These are phyloP conservation scores for Kurtzmaniella natalensis DNA, from an alignment of 1,139 yeast genomes.

Conservation along the genomic window DNA sequence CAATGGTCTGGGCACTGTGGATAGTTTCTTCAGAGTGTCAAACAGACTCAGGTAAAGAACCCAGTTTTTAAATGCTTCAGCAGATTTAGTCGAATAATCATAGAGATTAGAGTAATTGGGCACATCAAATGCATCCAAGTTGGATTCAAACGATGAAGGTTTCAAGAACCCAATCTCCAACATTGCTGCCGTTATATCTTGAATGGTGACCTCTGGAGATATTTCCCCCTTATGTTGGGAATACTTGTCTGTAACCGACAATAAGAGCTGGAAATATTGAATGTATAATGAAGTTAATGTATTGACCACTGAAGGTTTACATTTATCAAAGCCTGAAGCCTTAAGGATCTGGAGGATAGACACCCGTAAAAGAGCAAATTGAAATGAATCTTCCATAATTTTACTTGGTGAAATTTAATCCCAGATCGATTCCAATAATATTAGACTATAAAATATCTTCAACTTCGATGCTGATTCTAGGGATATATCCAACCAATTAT, in stretches of 20 bases:
- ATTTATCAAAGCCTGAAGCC: slow-evolving; percentile 68
- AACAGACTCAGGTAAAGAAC: slow-evolving; percentile 25
- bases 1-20: slow-evolving; percentile 28
- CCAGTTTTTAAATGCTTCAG: slow-evolving; percentile 39
- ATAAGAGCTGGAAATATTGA: slow-evolving; percentile 47
- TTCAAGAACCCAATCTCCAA: slow-evolving; percentile 49
- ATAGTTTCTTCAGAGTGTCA: slow-evolving; percentile 22
- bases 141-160: slow-evolving; percentile 26
- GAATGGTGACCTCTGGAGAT: slow-evolving; percentile 32
- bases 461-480: too few species aligned
- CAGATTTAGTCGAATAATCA: slow-evolving; percentile 34
- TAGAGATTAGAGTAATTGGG: slow-evolving; percentile 10
- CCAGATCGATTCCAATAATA: too few species aligned
- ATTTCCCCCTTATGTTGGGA: slow-evolving; percentile 11
- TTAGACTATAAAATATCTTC: too few species aligned
- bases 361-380: slow-evolving; percentile 56
- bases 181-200: slow-evolving; percentile 61
- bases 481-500: too few species aligned
- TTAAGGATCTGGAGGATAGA: slow-evolving; percentile 65
- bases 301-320: slow-evolving; percentile 59
- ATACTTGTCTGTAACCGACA: slow-evolving; percentile 34
- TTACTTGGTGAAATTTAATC: too few species aligned
- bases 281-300: slow-evolving; percentile 59
- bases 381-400: slow-evolving; percentile 38
- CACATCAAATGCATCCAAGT: slow-evolving; percentile 14